Base-by-base conservation (phyloP, 306 rosid species). In the Comarum palustre region DNA sequence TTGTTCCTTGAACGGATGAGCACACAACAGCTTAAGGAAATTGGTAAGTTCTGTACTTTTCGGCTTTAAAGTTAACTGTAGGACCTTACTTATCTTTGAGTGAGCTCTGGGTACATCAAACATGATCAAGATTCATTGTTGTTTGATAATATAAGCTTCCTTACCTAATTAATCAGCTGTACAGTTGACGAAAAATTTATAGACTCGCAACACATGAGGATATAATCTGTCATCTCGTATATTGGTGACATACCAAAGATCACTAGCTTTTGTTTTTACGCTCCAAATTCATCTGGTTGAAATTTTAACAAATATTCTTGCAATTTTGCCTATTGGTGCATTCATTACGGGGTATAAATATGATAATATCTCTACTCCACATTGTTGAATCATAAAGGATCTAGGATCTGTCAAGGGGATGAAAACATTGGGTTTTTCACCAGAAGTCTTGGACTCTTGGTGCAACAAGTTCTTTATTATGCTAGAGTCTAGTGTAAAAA, bases 1-100 rank as follows among this genome's bases (percentile, higher is more conserved):
- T 55, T 89, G 39, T 89, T 89, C 80, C 91, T 91, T 75, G 94
- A 94, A 78, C 86, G 90, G 71, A 84, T 88, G 90, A 86, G 89
- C 79, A 55, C 78, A 1, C 89, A 75, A 57, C 90, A 87, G 72
- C 89, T 89, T 42, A 75, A 71, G 59, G 86, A 85, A 85, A 42
- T 82, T 16, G 85, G 95, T 69, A 90, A 82, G 68, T 55, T 50
- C 67, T 34, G 55, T 62, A 55, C 52, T 55, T 58, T 42, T 72
- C 32, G 13, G 20, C 54, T 41, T 16, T 22, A 24, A n/a, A 34
- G 32, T 14, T 66, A 20, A 22, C 41, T 48, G 34, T 65, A 57
- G 66, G 46, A 16, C 17, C 16, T 54, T 24, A 15, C 47, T 27
- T 29, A 16, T 75, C 71, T 63, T 47, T 22, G n/a, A 31, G 22